Evolutionary conservation across 2,329 filamentous ascomycete genomes (phyloP).

Genomic region (Microcyclospora tardicrescens): DNA sequence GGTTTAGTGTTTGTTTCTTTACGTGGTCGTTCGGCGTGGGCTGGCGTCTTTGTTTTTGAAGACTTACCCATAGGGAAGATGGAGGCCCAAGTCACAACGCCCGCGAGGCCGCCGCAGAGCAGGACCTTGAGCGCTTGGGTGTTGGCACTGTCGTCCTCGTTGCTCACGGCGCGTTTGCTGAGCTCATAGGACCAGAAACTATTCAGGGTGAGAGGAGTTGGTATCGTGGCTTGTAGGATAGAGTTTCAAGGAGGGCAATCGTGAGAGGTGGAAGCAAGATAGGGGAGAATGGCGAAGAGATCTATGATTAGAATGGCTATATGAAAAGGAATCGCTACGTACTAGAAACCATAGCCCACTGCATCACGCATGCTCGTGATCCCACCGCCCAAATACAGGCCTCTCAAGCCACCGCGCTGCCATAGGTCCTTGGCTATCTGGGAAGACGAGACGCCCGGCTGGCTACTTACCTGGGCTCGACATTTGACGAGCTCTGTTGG

Average conservation of each 20-base stretch:
- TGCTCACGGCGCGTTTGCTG: conserved; percentile 38
- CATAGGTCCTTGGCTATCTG: conserved; percentile 20
- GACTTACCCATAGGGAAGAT: conserved; percentile 59
- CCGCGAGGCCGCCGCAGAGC: conserved; percentile 75
- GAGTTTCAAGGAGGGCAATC: too few relatives aligned
- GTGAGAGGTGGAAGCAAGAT: too few relatives aligned
- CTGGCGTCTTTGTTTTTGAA: background rate
- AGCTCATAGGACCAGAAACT: conserved; percentile 85
- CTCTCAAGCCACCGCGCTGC: conserved; percentile 40
- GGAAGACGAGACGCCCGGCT: conserved; percentile 14
- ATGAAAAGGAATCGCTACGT: conserved; percentile 19
- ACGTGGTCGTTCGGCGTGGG: too few relatives aligned
- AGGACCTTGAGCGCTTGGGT: conserved; percentile 32
- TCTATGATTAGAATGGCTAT: background rate
- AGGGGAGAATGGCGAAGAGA: background rate
- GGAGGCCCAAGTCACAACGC: conserved; percentile 76
- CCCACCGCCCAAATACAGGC: conserved; percentile 67
- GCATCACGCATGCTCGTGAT: conserved; percentile 75
- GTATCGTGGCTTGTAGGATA: too few relatives aligned
- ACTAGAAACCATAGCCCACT: conserved; percentile 93
- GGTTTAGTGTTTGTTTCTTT: too few relatives aligned
- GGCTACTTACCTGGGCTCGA: conserved; percentile 55
- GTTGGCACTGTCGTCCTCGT: conserved; percentile 38
- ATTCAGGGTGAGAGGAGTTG: background rate
- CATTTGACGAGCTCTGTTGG: conserved; percentile 90